Conservation (phyloP, 352 stramenopile genomes). For the Phytophthora constricta region DNA sequence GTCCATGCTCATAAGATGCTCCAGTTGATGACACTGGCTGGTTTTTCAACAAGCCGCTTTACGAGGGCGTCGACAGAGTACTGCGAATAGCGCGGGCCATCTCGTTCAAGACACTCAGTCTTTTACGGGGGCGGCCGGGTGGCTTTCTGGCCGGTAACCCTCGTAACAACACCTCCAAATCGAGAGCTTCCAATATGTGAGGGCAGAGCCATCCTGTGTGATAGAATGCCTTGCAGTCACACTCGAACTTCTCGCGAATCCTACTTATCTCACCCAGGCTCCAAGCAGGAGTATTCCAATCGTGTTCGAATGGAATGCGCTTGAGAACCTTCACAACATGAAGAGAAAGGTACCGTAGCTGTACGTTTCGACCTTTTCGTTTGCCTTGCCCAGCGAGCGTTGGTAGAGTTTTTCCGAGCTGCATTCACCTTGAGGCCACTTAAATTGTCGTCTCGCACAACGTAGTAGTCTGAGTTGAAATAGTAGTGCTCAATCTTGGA, state of each 20-base stretch:
- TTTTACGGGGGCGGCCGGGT: background rate
- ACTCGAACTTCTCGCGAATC: background rate
- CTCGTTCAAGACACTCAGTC: background rate
- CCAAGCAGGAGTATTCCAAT: conserved; percentile 2
- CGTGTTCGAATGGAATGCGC: conserved; percentile 7
- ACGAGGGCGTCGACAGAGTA: background rate
- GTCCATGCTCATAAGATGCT: background rate
- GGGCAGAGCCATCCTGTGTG: background rate
- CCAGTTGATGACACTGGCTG: conserved; percentile 1
- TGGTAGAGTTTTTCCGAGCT: conserved; percentile 6
- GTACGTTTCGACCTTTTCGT: conserved; percentile 12
- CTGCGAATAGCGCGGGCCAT: conserved; percentile 2
- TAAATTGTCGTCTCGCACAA: conserved; percentile 10
- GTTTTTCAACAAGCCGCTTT: background rate
- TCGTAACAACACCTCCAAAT: conserved; percentile 8
- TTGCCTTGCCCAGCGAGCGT: background rate
- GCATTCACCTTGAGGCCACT: background rate
- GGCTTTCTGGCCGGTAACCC: background rate
- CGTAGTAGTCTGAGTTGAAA: conserved; percentile 13
- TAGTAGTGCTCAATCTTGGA: background rate
- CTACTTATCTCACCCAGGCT: conserved; percentile 5
- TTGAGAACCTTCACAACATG: background rate
- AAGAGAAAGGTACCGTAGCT: conserved; percentile 15
- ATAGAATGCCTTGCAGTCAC: conserved; percentile 5
- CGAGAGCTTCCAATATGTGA: background rate